phyloP scores from a whole-genome alignment of 768 basidiomycete species.

The Podaxis carcinomalis region DNA sequence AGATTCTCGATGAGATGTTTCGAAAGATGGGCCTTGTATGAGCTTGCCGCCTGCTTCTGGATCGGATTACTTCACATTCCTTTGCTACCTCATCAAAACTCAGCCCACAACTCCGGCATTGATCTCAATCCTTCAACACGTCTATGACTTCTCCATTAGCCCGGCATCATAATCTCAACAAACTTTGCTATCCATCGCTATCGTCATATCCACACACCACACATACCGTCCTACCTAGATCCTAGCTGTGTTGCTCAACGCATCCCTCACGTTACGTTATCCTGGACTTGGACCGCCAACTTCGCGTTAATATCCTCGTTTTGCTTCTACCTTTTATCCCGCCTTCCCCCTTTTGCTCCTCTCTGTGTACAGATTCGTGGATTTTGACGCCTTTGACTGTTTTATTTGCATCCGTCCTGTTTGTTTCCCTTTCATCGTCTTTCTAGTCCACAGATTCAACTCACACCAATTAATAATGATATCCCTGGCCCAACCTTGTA shows the following conservation, averaged over 20 bases:
- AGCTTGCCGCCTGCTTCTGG: conserved; percentile 9
- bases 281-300: not conserved
- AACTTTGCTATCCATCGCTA: conserved; percentile 8
- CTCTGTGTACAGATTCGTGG: not conserved
- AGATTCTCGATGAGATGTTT: conserved; percentile 83
- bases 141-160: not conserved
- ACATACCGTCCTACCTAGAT: not conserved
- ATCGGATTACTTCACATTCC: not conserved
- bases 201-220: not conserved
- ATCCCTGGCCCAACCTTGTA: not conserved
- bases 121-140: not conserved
- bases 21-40: conserved; percentile 55
- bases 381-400: not conserved
- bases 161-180: not conserved
- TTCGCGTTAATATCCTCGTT: not conserved
- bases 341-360: not conserved
- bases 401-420: not conserved
- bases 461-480: not conserved
- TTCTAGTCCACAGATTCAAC: not conserved
- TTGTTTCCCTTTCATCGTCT: not conserved
- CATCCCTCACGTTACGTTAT: not conserved
- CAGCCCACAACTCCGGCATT: not conserved
- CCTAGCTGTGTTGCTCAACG: not conserved
- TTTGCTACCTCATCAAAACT: not conserved
- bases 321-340: not conserved